Evolutionary conservation across 352 stramenopile genomes (phyloP), one percentile per base, ranked within the genome.

Genomic region (Globisporangium apiculatum): DNA sequence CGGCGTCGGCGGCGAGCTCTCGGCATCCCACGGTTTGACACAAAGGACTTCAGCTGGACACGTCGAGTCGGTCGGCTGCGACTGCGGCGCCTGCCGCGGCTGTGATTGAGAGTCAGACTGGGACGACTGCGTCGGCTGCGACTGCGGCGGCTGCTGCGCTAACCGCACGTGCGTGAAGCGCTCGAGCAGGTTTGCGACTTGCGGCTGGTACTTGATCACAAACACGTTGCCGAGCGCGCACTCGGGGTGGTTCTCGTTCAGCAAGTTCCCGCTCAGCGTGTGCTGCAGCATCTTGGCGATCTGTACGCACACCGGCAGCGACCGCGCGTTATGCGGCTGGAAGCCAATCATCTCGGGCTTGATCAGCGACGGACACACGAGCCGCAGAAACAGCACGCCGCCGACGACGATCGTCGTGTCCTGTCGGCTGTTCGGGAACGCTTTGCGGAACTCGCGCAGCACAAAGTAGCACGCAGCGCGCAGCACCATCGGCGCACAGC

Each of bases 261-360:
- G 56, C 40, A 68, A 57, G 57, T 75, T 83, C 38, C 81, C 81
- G 35, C 71, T 83, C 41, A 94, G 67, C 10, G 84, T 87, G 68
- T 79, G 71, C 64, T 94, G 84, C 24, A 94, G 63, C 48, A 94
- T 69, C 69, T 91, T 91, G 64, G 84, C 82, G 58, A 94, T 76
- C 66, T 91, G 81, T 42, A 91, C 76, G 55, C 74, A 77, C 24
- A 71, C 62, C 5, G 73, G 70, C 1, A 87, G 67, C 5, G 84
- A 84, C 54, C 66, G 62, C 31, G 68, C 48, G 9, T 72, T 78
- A 58, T 91, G 82, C 2, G 71, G 65, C 41, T 72, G 59, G 57
- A 91, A 94, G 51, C 84, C 84, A 40, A 94, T 83, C 49, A 87
- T 68, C 59, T 91, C 80, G 14, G 84, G 84, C 68, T 94, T 94